phyloP scores from a whole-genome alignment of 108 stramenopile species.

The Cyclotella kingstonii region DNA sequence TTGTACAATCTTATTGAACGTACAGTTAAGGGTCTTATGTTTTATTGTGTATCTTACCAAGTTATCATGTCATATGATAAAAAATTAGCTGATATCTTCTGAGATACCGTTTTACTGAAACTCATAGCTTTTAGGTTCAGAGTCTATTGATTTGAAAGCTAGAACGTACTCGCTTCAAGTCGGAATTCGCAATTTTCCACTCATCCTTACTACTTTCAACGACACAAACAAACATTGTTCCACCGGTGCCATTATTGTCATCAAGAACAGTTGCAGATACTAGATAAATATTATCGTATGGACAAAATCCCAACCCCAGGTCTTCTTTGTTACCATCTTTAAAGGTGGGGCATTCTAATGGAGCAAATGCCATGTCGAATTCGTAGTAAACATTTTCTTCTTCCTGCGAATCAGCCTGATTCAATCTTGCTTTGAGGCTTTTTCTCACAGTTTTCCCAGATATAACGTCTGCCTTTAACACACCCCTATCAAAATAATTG shows the following conservation, averaged over 20 bases:
- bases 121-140: neutral
- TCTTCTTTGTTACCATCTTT: slow-evolving; percentile 54
- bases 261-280: slow-evolving; percentile 69
- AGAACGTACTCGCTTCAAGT: slow-evolving; percentile 67
- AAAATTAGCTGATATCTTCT: neutral
- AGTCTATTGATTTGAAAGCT: slow-evolving; percentile 56
- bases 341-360: slow-evolving; percentile 51
- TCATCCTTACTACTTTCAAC: slow-evolving; percentile 64
- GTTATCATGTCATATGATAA: neutral
- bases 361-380: slow-evolving; percentile 79
- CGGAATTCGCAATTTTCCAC: slow-evolving; percentile 73
- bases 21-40: too few relatives aligned
- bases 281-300: slow-evolving; percentile 69
- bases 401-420: slow-evolving; percentile 21
- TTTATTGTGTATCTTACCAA: too few relatives aligned
- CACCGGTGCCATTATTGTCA: slow-evolving; percentile 13
- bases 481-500: slow-evolving; percentile 41
- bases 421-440: slow-evolving; percentile 19
- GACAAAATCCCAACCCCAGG: slow-evolving; percentile 80
- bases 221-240: slow-evolving; percentile 51
- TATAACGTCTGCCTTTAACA: slow-evolving; percentile 70
- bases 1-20: too few relatives aligned
- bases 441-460: slow-evolving; percentile 50
- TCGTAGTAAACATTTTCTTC: slow-evolving; percentile 67
- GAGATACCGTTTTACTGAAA: neutral